Conservation (phyloP, 2,329 filamentous ascomycete species). For the Beauveria medogensis region DNA sequence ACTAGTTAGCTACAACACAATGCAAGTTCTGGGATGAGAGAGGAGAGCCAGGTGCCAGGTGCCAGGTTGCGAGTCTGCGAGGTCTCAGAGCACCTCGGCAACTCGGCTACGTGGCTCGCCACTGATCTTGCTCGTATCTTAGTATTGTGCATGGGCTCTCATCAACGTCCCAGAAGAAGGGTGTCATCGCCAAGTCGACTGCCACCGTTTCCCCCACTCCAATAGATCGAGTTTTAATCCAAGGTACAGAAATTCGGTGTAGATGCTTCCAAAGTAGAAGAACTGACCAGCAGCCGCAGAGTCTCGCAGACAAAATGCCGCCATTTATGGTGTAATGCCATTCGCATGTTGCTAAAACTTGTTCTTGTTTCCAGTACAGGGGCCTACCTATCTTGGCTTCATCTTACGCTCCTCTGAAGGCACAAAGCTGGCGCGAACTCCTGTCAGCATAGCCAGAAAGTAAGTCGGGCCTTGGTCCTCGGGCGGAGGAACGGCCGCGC, state of each 20-base stretch:
- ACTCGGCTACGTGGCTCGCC: too few species aligned
- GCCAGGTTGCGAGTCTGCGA: too few species aligned
- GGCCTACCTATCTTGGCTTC: not conserved
- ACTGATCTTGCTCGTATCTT: too few species aligned
- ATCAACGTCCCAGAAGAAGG: too few species aligned
- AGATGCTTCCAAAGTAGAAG: not conserved
- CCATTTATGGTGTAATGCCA: not conserved
- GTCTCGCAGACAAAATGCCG: not conserved
- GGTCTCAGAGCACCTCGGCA: too few species aligned
- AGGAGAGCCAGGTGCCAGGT: too few species aligned
- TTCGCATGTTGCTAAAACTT: not conserved
- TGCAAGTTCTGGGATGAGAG: too few species aligned
- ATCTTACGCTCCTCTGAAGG: not conserved
- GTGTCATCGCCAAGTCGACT: not conserved
- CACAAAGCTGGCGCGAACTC: not conserved
- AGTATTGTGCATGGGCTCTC: too few species aligned
- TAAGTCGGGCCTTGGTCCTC: conserved; percentile 34
- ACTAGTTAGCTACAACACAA: too few species aligned
- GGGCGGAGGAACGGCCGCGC: conserved; percentile 27
- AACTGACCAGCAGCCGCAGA: not conserved
- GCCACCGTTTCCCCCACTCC: not conserved
- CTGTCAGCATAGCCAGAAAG: conserved; percentile 44
- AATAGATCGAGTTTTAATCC: too few species aligned
- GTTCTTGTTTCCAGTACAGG: too few species aligned
- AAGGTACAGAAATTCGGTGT: not conserved